Evolutionary conservation across 495 filamentous ascomycete species (phyloP), one percentile per base, ranked within the genome.

Genomic region (Cudoniella acicularis): DNA sequence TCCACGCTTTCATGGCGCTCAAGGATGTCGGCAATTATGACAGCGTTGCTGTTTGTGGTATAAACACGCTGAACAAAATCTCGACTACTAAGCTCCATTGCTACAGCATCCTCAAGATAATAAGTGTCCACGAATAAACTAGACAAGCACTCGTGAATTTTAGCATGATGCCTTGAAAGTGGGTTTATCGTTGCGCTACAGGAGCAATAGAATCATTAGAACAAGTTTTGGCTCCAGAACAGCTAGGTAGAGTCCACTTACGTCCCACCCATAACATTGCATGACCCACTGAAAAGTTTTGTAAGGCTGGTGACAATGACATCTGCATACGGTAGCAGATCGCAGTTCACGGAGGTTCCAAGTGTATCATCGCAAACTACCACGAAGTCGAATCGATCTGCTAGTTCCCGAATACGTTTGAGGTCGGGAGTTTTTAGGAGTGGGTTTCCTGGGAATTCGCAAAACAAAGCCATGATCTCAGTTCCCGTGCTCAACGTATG

Each of bases 71-170:
- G 3, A 2, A 13, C 48, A 50, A 24, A 50, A 9, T 50, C 20
- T 4, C 11, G n/a, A 20, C 48, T 24, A 25, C 25, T 97, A 55
- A 91, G 80, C 72, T 97, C 92, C 70, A 97, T 82, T 72, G 94
- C 92, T 24, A 96, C 83, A 30, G 85, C 84, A 73, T 97, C 92
- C 72, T 93, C 90, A 20, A 85, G 81, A 89, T 91, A 96, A 68
- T 90, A 85, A 48, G 86, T 89, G 66, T 96, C 91, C 72, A 95
- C 90, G 67, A 87, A 93, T n/a, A 87, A 81, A 3, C 54, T 62
- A 3, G 65, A 70, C 59, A 87, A 81, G 20, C 74, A 77, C 4
- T 73, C 62, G 62, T 90, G 92, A 27, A 97, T 64, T 0, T 68
- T 57, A 0, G 68, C 45, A 73, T 96, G 96, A 68, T 84, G 87